Base-by-base conservation (phyloP, 2,329 filamentous ascomycete genomes). In the Scytalidium lignicola region DNA sequence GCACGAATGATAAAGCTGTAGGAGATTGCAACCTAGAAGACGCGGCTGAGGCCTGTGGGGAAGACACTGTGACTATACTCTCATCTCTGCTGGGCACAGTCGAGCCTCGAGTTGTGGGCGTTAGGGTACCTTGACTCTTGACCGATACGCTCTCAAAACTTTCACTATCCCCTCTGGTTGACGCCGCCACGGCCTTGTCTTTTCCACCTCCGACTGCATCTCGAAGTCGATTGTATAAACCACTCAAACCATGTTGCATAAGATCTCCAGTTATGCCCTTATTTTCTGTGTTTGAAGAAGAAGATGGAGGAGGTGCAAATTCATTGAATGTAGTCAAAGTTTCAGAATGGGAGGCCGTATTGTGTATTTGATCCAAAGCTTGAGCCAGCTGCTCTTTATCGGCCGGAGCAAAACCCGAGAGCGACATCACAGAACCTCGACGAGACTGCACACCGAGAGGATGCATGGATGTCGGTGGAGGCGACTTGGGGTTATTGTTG, bases 251-350 rank as follows among this genome's bases (percentile, higher is more conserved):
- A 67, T 92, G 88, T 54, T 93, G 88, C 19, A 93, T 82, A 39
- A 86, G 68, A 51, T 95, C 90, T 21, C 83, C 81, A 0, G 85
- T 75, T 32, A 88, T 73, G 8, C 79, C 79, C 64, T 89, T 90
- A 51, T 74, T 81, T 59, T 95, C 90, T 20, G 75, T 68, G 13
- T 73, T 69, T 1, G 77, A 73, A 1, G 80, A 70, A 1, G 78
- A 74, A 2, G 75, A 72, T 0, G 87, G 83, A 4, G 85, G 83
- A 1, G 85, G 78, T 1, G 86, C 88, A 61, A 95, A 91, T 63
- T 96, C 91, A 69, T 95, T 95, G 70, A 97, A 97, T 8, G 90
- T 95, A 2, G 92, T 97, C 43, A 97, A 75, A 28, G 83, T 81
- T 54, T 87, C 86, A 28, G 88, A 88, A 64, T 88, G 87, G 62